phyloP scores from a whole-genome alignment of 805 yeast species.

The Candida verbasci region DNA sequence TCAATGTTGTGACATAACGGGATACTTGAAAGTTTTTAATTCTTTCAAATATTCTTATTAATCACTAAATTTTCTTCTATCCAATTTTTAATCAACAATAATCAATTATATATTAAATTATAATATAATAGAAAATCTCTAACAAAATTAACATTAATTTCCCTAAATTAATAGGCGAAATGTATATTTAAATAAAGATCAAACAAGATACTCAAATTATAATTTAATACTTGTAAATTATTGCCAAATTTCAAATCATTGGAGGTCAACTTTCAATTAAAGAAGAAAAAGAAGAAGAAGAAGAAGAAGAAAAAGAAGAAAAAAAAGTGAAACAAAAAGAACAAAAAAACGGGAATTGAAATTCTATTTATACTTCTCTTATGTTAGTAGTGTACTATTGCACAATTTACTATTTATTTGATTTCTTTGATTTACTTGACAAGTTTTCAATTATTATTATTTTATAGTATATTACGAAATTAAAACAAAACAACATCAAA shows the following conservation, averaged over 20 bases:
- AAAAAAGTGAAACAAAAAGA: too few relatives aligned
- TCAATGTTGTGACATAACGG: conserved; percentile 46
- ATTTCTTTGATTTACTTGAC: too few relatives aligned
- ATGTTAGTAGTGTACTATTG: too few relatives aligned
- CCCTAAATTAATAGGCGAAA: conserved; percentile 40
- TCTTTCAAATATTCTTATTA: conserved; percentile 38
- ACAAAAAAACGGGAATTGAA: too few relatives aligned
- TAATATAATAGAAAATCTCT: conserved; percentile 9
- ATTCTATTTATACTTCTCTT: too few relatives aligned
- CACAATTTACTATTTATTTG: too few relatives aligned
- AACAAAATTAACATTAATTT: conserved; percentile 14
- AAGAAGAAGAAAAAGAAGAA: conserved; percentile 7
- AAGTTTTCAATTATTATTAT: neutral
- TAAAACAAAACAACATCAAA: too few relatives aligned
- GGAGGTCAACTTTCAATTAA: conserved; percentile 41
- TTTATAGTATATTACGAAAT: too few relatives aligned
- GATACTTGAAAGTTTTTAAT: conserved; percentile 34
- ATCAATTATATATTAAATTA: conserved; percentile 16
- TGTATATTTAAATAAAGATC: conserved; percentile 7
- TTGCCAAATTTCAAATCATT: conserved; percentile 27
- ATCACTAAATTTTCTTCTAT: conserved; percentile 38
- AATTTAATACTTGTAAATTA: conserved; percentile 5
- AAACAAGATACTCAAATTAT: neutral
- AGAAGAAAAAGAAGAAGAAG: too few relatives aligned
- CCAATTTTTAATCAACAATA: conserved; percentile 29